Evolutionary conservation across 129 eudicot species (phyloP), one percentile per base, ranked within the genome.

Genomic region (Tagetes erecta): DNA sequence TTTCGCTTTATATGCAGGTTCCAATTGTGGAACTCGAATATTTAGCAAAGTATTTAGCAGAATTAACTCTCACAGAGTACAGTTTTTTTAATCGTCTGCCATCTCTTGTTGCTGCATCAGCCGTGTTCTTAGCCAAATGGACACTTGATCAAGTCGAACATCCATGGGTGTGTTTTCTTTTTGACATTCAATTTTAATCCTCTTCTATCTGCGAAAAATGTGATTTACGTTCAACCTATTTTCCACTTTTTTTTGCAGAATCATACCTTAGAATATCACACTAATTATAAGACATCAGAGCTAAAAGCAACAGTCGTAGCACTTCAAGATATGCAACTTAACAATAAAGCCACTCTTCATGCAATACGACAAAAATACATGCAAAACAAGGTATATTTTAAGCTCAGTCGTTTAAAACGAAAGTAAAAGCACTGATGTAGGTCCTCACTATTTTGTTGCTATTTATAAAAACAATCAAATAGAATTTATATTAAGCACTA

Each of bases 101-200:
- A 8, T 95, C 99, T 59, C 84, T 88, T 3, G 14, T 86, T 51
- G 97, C 97, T 62, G 99, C 99, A 53, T 91, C 97, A 67, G 97
- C 97, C 2, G 89, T 91, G 56, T 91, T 88, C 81, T 89, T 95
- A 59, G 99, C 99, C 67, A 84, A 84, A 81, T 95, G 99, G 99
- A 91, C 93, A 38, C 87, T 95, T 68, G 90, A 95, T 84, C 99
- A 88, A 73, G 83, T 87, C 37, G 82, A 71, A 41, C 83, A 87
- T 71, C 99, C 99, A 56, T 95, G 99, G 97, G 99, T 95, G 35
- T 5, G 95, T 69, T 67, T 59, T 66, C 73, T 78, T 51, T 64
- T 51, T 47, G n/a, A 0, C 39, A 39, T 59, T 40, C 65, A 6
- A 75, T 56, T 63, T 7, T 40, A 51, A 53, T 52, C 14, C 38